A percentile compares a stretch with the other conserved stretches of the same genome.
Conservation (phyloP, 1,139 yeast species). For the Suhomyces maxii region DNA sequence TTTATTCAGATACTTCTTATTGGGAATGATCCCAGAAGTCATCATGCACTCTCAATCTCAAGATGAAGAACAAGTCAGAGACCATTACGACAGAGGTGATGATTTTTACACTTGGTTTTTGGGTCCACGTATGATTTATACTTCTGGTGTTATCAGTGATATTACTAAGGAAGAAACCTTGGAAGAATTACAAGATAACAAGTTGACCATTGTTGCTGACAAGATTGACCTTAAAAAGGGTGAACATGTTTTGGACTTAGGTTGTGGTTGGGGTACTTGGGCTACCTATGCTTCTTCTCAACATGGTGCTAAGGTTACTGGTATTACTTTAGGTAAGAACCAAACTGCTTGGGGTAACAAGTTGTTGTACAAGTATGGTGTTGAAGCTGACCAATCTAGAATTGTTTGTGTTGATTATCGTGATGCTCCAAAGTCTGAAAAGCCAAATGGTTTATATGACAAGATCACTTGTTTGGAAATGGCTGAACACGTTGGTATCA, state of each 20-base stretch:
- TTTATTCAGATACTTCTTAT: slow-evolving; percentile 75
- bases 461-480: slow-evolving; percentile 90
- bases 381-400: slow-evolving; percentile 65
- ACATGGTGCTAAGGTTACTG: slow-evolving; percentile 85
- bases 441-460: slow-evolving; percentile 65
- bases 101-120: slow-evolving; percentile 93
- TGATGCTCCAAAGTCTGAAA: slow-evolving; percentile 75
- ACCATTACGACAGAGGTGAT: slow-evolving; percentile 95
- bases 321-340: slow-evolving; percentile 85
- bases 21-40: slow-evolving; percentile 92
- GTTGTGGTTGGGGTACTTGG: slow-evolving; percentile 97
- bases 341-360: slow-evolving; percentile 89
- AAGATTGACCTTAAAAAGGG: slow-evolving; percentile 74
- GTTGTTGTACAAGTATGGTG: slow-evolving; percentile 67
- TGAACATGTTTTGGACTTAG: slow-evolving; percentile 77
- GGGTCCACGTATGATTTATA: slow-evolving; percentile 93
- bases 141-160: slow-evolving; percentile 82
- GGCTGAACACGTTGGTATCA: slow-evolving; percentile 96
- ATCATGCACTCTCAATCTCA: slow-evolving; percentile 89
- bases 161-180: slow-evolving; percentile 70
- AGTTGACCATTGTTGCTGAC: slow-evolving; percentile 83
- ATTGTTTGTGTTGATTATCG: slow-evolving; percentile 87
- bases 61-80: slow-evolving; percentile 96
- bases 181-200: slow-evolving; percentile 89
- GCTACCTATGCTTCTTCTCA: slow-evolving; percentile 81